phyloP scores from a whole-genome alignment of 108 stramenopile genomes.

The Conticribra weissflogii region DNA sequence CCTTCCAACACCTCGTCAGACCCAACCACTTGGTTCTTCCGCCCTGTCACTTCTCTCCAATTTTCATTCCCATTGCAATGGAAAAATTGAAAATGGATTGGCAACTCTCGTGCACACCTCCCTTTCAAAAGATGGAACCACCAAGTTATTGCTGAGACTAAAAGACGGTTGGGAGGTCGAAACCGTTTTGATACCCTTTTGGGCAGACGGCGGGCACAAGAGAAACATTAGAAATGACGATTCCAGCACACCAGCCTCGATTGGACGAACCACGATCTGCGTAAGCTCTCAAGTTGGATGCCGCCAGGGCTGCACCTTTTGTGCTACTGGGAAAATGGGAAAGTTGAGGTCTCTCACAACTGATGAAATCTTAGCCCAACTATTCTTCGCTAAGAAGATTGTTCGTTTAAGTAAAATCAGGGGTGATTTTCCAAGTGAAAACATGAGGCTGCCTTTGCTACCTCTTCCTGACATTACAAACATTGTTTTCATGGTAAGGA shows the following conservation, averaged over 20 bases:
- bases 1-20: conserved; percentile 60
- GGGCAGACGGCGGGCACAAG: conserved; percentile 11
- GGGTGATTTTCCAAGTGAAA: no score
- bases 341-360: conserved; percentile 58
- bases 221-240: neutral
- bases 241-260: no score
- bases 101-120: conserved; percentile 62
- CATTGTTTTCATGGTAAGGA: conserved; percentile 92
- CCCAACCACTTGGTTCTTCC: conserved; percentile 49
- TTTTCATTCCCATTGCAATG: conserved; percentile 50
- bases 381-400: conserved; percentile 71
- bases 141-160: conserved; percentile 39
- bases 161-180: conserved; percentile 47
- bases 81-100: conserved; percentile 67
- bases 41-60: conserved; percentile 48
- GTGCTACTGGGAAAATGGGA: conserved; percentile 89
- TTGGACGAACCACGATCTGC: conserved; percentile 64
- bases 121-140: conserved; percentile 58
- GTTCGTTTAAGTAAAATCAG: conserved; percentile 45
- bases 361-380: conserved; percentile 82
- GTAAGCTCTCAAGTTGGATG: conserved; percentile 92
- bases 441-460: conserved; percentile 2
- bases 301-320: conserved; percentile 85
- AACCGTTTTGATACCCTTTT: conserved; percentile 43
- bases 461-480: conserved; percentile 60